Evolutionary conservation across 75 land plant species (phyloP).

Genomic region (Cupressus sempervirens): DNA sequence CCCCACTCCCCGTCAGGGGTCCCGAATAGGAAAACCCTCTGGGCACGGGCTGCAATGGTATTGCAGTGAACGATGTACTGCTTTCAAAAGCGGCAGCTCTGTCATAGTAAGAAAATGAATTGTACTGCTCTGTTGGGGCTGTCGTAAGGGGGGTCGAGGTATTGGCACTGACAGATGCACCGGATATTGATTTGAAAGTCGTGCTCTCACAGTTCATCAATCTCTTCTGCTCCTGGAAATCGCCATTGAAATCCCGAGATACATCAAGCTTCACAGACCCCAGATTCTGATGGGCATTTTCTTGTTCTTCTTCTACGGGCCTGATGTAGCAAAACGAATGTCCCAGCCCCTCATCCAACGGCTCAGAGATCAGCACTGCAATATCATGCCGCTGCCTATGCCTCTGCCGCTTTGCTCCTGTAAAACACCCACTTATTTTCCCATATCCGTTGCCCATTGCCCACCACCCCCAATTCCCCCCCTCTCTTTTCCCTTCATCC

Average conservation of each 20-base stretch:
- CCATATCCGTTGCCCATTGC: conserved; percentile 61
- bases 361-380: conserved; percentile 39
- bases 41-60: conserved; percentile 85
- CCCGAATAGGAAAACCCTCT: conserved; percentile 54
- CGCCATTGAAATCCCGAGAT: background rate
- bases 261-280: conserved; percentile 11
- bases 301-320: conserved; percentile 30
- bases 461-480: background rate
- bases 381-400: conserved; percentile 32
- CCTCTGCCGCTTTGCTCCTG: conserved; percentile 18
- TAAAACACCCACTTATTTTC: conserved; percentile 42
- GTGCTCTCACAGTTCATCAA: conserved; percentile 28
- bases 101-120: conserved; percentile 26
- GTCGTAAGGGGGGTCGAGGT: conserved; percentile 79
- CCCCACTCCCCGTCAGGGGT: conserved; percentile 32
- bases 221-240: conserved; percentile 34
- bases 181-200: conserved; percentile 85
- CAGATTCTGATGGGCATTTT: background rate
- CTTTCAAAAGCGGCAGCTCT: conserved; percentile 86
- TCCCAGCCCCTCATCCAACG: conserved; percentile 74
- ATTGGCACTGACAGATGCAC: conserved; percentile 93
- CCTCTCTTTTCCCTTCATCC: background rate
- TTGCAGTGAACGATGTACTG: conserved; percentile 70
- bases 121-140: conserved; percentile 38
- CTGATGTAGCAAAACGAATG: conserved; percentile 96